phyloP scores from a whole-genome alignment of 371 early-diverging fungal species.

The Actinomucor elegans region DNA sequence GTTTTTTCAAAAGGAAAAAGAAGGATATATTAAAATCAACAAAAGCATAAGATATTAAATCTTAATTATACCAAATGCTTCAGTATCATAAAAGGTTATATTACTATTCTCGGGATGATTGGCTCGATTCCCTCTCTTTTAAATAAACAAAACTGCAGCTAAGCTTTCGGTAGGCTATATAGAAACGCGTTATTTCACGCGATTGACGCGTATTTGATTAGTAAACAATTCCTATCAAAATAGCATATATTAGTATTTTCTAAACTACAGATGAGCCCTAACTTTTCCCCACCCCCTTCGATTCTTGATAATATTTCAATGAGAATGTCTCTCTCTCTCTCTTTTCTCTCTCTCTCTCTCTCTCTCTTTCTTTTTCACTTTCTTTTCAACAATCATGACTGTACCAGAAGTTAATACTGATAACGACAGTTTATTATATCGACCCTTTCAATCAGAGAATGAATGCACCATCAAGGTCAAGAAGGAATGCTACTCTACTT shows the following conservation, averaged over 20 bases:
- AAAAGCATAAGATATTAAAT: conserved; percentile 1
- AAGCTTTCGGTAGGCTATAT: too few species aligned
- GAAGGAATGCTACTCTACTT: conserved; percentile 53
- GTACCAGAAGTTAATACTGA: too few species aligned
- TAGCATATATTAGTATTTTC: neutral
- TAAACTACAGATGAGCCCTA: too few species aligned
- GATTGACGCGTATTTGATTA: too few species aligned
- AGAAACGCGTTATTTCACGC: too few species aligned
- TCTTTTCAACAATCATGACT: too few species aligned
- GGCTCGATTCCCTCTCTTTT: too few species aligned
- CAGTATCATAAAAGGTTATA: too few species aligned
- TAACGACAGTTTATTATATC: conserved; percentile 11
- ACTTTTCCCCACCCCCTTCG: conserved; percentile 5
- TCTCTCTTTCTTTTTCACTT: neutral
- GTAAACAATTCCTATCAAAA: too few species aligned
- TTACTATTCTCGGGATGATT: too few species aligned
- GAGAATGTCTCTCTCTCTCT: neutral
- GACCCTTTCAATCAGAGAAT: conserved; percentile 1
- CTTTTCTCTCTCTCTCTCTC: neutral
- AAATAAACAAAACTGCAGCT: too few species aligned
- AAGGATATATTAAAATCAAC: neutral
- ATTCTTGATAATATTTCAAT: neutral
- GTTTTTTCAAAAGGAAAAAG: neutral
- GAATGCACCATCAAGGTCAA: conserved; percentile 1
- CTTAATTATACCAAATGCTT: too few species aligned